Evolutionary conservation across 805 yeast genomes (phyloP).

Genomic region (Ogataea ganodermae): DNA sequence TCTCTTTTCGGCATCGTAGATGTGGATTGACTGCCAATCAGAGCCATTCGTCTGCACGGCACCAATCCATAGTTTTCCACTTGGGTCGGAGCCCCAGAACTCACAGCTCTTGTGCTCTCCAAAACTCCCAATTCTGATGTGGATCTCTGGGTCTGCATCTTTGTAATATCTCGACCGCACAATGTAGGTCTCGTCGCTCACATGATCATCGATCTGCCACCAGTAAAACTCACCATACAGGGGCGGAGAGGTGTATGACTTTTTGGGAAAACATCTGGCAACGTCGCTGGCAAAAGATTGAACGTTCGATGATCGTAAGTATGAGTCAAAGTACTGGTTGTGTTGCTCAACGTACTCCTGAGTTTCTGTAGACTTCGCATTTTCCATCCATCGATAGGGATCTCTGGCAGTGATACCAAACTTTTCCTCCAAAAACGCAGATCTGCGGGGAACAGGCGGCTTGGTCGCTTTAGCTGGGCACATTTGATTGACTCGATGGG

Average conservation of each 20-base stretch:
- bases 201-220: slow-evolving; percentile 9
- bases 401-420: slow-evolving; percentile 9
- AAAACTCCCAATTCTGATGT: slow-evolving; percentile 1
- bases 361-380: slow-evolving; percentile 7
- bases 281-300: slow-evolving; percentile 5
- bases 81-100: slow-evolving; percentile 9
- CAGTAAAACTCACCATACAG: slow-evolving; percentile 10
- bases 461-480: background rate
- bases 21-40: slow-evolving; percentile 11
- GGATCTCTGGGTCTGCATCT: slow-evolving; percentile 3
- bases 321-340: slow-evolving; percentile 1
- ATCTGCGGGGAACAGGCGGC: background rate
- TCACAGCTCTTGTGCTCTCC: slow-evolving; percentile 11
- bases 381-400: slow-evolving; percentile 15
- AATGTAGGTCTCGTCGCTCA: background rate
- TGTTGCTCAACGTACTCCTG: slow-evolving; percentile 6
- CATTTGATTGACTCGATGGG: no score
- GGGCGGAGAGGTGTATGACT: slow-evolving; percentile 1
- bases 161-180: slow-evolving; percentile 6
- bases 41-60: slow-evolving; percentile 13
- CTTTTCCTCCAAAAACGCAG: slow-evolving; percentile 1
- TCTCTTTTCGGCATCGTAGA: slow-evolving; percentile 7
- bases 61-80: slow-evolving; percentile 11
- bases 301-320: background rate
- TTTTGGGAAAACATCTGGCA: slow-evolving; percentile 4